Evolutionary conservation across 306 rosid species (phyloP), one percentile per base, ranked within the genome.

Genomic region (Luffa acutangula): DNA sequence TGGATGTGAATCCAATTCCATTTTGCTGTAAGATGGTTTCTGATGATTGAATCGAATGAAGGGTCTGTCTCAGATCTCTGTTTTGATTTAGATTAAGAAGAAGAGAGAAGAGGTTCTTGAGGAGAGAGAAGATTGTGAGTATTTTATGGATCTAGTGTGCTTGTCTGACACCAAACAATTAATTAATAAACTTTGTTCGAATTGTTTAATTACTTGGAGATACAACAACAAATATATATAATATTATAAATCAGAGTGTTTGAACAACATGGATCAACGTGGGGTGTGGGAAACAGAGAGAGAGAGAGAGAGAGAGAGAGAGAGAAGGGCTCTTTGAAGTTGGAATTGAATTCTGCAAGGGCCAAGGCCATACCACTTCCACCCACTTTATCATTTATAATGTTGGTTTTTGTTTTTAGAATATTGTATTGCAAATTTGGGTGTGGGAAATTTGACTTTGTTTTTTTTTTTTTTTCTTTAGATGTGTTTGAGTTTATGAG

Each of bases 141-240:
- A 80, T 83, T 79, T 88, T 85, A 76, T 79, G 86, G 85, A 83
- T 85, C 57, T 59, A 66, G 71, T 48, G 85, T 52, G 80, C 77
- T 83, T 85, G 81, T 86, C 88, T 87, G 93, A 88, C 91, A 89
- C 64, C 81, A 71, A 56, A 59, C 87, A 76, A 56, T 60, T 45
- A 42, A 85, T 87, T 49, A 77, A 84, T 79, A 42, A 67, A 78
- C 6, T 75, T 84, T 84, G 48, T 42, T 54, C 70, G 45, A 82
- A 53, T 84, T 81, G 57, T 74, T 46, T 78, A 81, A 77, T 81
- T 53, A 75, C 58, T 25, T 51, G 17, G 5, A 13, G 9, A 31
- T 52, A 15, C 63, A 49, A 34, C 34, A 33, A 46, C 25, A 4
- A 20, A 67, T 17, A 42, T 1, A 66, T 7, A 12, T 31, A 8